Conservation (phyloP, 2,329 filamentous ascomycete species). For the Hawksworthiomyces lignivorus region DNA sequence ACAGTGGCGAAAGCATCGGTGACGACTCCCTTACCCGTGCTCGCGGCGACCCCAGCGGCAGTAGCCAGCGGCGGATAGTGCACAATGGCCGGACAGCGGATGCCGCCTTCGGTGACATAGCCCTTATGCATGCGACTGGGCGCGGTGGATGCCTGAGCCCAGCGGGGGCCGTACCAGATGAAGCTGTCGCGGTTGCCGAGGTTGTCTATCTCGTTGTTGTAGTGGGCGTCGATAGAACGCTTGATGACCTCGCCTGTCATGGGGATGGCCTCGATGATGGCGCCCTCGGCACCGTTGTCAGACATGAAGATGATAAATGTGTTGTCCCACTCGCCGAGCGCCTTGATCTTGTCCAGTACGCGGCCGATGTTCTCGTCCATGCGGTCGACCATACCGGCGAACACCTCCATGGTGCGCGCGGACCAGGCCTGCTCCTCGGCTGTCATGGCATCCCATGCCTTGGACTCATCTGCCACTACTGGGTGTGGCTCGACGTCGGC, state of each 20-base stretch:
- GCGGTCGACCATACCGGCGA: constrained; percentile 55
- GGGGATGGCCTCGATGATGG: constrained; percentile 7
- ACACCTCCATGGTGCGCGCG: constrained; percentile 51
- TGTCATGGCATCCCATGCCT: constrained; percentile 39
- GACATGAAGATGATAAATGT: constrained; percentile 26
- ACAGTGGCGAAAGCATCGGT: no score
- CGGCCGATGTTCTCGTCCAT: constrained; percentile 56
- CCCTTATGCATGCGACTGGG: constrained; percentile 23
- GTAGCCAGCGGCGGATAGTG: constrained; percentile 22
- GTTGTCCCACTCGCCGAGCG: constrained; percentile 52
- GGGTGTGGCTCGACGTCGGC: constrained; percentile 43
- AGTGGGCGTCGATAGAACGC: constrained; percentile 36
- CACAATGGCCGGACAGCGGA: constrained; percentile 39
- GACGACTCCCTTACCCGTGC: constrained; percentile 16
- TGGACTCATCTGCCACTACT: constrained; percentile 34
- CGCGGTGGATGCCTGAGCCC: constrained; percentile 19
- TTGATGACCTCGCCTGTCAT: constrained; percentile 15
- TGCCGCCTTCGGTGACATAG: constrained; percentile 39
- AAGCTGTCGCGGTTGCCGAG: constrained; percentile 46
- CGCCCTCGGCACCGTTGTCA: constrained; percentile 10
- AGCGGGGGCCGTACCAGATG: constrained; percentile 50
- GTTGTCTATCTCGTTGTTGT: constrained; percentile 49
- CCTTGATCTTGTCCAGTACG: constrained; percentile 46
- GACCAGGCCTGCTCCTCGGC: constrained; percentile 39
- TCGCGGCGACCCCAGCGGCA: neutral